Evolutionary conservation across 2,329 filamentous ascomycete genomes (phyloP).

Genomic region (Sarocladiaceae sp.): DNA sequence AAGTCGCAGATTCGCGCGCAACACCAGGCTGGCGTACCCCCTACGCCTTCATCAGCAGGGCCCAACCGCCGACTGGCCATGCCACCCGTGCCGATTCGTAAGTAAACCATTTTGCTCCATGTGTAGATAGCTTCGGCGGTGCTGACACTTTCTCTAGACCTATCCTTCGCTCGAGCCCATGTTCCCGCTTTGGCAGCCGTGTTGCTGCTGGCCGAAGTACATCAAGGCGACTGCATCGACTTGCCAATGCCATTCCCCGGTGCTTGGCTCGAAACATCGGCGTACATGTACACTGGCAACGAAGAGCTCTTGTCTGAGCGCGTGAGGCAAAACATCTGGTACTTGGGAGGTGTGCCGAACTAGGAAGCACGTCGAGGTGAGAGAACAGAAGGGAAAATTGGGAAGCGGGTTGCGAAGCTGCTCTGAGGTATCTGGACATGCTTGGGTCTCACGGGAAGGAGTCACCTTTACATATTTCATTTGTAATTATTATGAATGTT

Average conservation of each 20-base stretch:
- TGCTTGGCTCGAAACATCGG: conserved; percentile 49
- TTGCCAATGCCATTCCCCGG: conserved; percentile 51
- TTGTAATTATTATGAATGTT: too few relatives aligned
- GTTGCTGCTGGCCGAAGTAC: neutral
- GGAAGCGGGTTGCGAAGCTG: neutral
- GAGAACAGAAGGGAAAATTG: neutral
- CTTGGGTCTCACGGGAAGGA: too few relatives aligned
- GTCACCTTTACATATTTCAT: too few relatives aligned
- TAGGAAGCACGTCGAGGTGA: conserved; percentile 19
- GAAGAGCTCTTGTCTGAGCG: conserved; percentile 36
- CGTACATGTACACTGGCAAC: conserved; percentile 47
- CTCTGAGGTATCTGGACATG: neutral
- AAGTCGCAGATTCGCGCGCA: conserved; percentile 4
- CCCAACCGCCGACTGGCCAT: neutral
- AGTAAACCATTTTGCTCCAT: neutral
- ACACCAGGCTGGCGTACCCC: neutral
- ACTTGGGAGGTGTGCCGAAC: conserved; percentile 43
- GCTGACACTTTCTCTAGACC: conserved; percentile 15
- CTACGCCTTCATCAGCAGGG: neutral
- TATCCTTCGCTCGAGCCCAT: conserved; percentile 24
- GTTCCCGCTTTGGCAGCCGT: conserved; percentile 3
- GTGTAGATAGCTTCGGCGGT: neutral
- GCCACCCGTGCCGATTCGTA: conserved; percentile 10
- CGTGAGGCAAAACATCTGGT: conserved; percentile 46
- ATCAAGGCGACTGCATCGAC: conserved; percentile 45